A percentile compares a stretch with the other conserved stretches of the same genome.
Conservation (phyloP, 139 green algal species). For the Micromonas commoda region DNA sequence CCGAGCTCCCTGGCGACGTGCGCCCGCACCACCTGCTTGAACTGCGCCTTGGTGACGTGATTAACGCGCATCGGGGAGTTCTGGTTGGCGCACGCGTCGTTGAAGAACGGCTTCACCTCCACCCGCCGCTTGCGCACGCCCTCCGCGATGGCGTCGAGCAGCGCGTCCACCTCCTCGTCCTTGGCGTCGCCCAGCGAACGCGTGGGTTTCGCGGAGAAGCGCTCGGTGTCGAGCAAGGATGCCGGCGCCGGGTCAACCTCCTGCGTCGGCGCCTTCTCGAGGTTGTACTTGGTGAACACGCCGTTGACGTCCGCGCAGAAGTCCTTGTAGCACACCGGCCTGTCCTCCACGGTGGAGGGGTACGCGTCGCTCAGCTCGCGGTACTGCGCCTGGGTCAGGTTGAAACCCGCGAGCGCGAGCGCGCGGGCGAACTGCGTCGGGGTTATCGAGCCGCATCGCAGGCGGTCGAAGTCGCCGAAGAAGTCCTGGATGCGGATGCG, state of each 20-base stretch:
- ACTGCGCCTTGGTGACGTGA: constrained; percentile 36
- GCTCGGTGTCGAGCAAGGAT: constrained; percentile 7
- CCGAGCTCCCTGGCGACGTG: constrained; percentile 23
- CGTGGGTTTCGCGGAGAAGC: no score
- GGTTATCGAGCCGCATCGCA: constrained; percentile 27
- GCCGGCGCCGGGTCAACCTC: constrained; percentile 6
- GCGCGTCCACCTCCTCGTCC: constrained; percentile 25
- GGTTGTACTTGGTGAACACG: constrained; percentile 28
- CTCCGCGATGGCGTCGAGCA: constrained; percentile 4
- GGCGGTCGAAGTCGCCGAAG: constrained; percentile 41
- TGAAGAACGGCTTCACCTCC: constrained; percentile 38
- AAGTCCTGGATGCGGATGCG: constrained; percentile 43
- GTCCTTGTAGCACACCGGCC: background rate
- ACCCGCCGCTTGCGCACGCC: constrained; percentile 22
- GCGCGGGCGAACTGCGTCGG: background rate
- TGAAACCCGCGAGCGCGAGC: background rate
- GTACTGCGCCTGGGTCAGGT: background rate
- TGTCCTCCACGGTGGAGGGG: background rate
- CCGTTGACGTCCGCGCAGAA: constrained; percentile 32
- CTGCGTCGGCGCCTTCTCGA: constrained; percentile 27
- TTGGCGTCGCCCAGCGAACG: no score
- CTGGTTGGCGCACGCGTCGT: constrained; percentile 32
- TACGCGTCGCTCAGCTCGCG: background rate
- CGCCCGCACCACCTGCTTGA: constrained; percentile 32
- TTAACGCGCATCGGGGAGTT: constrained; percentile 34